A percentile compares a stretch with the other conserved stretches of the same genome.
phyloP scores from a whole-genome alignment of 768 basidiomycete genomes.

The Rickenella mellea region DNA sequence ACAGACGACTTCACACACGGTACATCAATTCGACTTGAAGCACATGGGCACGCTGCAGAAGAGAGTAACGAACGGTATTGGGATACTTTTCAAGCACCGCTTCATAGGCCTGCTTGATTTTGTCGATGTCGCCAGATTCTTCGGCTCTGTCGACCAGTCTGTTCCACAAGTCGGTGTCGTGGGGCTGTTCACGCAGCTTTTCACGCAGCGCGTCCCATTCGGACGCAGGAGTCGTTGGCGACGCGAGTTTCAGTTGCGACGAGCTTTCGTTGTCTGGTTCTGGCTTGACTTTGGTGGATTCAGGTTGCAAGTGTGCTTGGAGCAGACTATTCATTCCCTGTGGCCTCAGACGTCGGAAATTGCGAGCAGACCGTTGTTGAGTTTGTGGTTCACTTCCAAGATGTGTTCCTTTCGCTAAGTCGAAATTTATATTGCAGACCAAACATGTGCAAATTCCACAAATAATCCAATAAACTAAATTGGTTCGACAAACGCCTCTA shows the following conservation, averaged over 20 bases:
- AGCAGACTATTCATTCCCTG: no score
- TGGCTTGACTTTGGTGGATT: background rate
- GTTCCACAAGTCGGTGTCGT: constrained; percentile 74
- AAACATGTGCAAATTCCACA: no score
- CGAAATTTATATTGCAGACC: no score
- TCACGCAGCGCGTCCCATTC: constrained; percentile 60
- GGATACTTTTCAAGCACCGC: constrained; percentile 79
- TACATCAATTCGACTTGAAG: constrained; percentile 2
- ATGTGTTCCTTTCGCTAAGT: no score
- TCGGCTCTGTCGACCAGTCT: constrained; percentile 72
- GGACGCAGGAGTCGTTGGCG: constrained; percentile 28
- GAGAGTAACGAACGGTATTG: constrained; percentile 66
- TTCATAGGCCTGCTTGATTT: constrained; percentile 76
- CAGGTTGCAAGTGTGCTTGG: constrained; percentile 1
- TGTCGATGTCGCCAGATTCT: constrained; percentile 64
- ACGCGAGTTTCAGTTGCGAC: constrained; percentile 1
- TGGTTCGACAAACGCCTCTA: no score
- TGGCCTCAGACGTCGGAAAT: no score
- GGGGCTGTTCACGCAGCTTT: constrained; percentile 55
- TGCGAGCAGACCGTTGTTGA: no score
- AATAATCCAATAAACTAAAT: no score
- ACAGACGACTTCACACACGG: constrained; percentile 49
- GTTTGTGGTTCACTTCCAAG: no score
- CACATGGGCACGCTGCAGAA: constrained; percentile 12
- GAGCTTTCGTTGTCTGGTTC: no score